These are phyloP conservation scores for Chaetothyriales sp. DNA, from an alignment of 2,329 filamentous ascomycete species.

Conservation along the genomic window DNA sequence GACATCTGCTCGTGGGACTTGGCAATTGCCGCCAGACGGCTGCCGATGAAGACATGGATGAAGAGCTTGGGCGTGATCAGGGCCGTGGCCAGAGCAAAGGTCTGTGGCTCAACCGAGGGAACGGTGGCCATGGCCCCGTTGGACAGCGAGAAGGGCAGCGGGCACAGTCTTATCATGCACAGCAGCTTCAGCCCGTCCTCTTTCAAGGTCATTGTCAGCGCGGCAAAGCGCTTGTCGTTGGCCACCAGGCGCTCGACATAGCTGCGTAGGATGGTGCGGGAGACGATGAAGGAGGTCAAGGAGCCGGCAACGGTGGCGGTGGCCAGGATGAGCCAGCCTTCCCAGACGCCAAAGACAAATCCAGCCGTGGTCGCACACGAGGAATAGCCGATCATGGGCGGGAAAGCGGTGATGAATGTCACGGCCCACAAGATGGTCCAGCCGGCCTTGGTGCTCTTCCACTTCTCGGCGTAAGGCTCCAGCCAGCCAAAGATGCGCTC, in stretches of 20 bases:
- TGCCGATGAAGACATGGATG: slow-evolving; percentile 85
- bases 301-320: slow-evolving; percentile 66
- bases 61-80: slow-evolving; percentile 74
- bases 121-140: slow-evolving; percentile 94
- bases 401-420: slow-evolving; percentile 67
- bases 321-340: slow-evolving; percentile 70
- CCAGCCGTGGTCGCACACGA: slow-evolving; percentile 57
- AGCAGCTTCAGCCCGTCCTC: slow-evolving; percentile 81
- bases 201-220: slow-evolving; percentile 73
- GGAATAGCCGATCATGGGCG: slow-evolving; percentile 77
- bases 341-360: slow-evolving; percentile 58
- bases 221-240: slow-evolving; percentile 73
- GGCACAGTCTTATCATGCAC: slow-evolving; percentile 83
- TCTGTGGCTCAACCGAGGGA: slow-evolving; percentile 63
- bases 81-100: slow-evolving; percentile 71
- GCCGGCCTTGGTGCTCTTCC: slow-evolving; percentile 59
- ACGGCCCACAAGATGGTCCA: slow-evolving; percentile 62
- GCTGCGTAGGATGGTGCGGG: slow-evolving; percentile 60
- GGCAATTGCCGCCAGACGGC: slow-evolving; percentile 66
- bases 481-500: slow-evolving; percentile 66
- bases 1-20: slow-evolving; percentile 76
- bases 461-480: slow-evolving; percentile 57
- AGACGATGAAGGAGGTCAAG: slow-evolving; percentile 65
- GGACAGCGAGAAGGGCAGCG: slow-evolving; percentile 79
- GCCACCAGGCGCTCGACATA: slow-evolving; percentile 74